Evolutionary conservation across 257 asterid species (phyloP).

Genomic region (Solanum habrochaites): DNA sequence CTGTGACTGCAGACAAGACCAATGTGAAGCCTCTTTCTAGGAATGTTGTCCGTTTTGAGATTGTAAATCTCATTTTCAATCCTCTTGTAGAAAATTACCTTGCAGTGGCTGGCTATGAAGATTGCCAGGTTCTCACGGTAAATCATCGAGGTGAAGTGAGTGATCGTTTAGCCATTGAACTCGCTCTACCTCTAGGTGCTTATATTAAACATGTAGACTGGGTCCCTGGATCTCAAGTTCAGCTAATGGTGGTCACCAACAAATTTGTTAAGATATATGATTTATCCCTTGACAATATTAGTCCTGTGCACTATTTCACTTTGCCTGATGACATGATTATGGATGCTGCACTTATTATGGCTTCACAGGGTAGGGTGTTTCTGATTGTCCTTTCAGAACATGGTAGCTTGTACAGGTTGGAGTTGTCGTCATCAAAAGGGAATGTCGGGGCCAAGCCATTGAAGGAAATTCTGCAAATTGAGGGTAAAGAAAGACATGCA

Average conservation of each 20-base stretch:
- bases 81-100: conserved; percentile 77
- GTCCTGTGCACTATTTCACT: conserved; percentile 88
- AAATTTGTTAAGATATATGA: conserved; percentile 87
- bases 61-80: conserved; percentile 83
- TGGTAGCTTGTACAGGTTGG: conserved; percentile 80
- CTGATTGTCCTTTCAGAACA: conserved; percentile 72
- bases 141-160: conserved; percentile 96
- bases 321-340: conserved; percentile 67
- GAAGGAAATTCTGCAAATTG: conserved; percentile 65
- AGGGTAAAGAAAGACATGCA: conserved; percentile 42
- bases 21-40: conserved; percentile 97
- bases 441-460: conserved; percentile 82
- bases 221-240: conserved; percentile 99
- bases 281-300: conserved; percentile 88
- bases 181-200: conserved; percentile 97
- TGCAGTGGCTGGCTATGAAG: conserved; percentile 98
- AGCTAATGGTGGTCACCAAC: conserved; percentile 90
- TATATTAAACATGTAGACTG: conserved; percentile 83
- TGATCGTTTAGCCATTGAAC: conserved; percentile 93
- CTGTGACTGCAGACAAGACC: conserved; percentile 97
- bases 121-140: conserved; percentile 92
- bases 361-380: conserved; percentile 69
- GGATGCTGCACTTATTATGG: conserved; percentile 74
- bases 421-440: conserved; percentile 68
- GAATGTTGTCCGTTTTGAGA: conserved; percentile 93